A percentile compares a stretch with the other conserved stretches of the same genome.
phyloP scores from a whole-genome alignment of 306 rosid genomes.

The Cicer arietinum region DNA sequence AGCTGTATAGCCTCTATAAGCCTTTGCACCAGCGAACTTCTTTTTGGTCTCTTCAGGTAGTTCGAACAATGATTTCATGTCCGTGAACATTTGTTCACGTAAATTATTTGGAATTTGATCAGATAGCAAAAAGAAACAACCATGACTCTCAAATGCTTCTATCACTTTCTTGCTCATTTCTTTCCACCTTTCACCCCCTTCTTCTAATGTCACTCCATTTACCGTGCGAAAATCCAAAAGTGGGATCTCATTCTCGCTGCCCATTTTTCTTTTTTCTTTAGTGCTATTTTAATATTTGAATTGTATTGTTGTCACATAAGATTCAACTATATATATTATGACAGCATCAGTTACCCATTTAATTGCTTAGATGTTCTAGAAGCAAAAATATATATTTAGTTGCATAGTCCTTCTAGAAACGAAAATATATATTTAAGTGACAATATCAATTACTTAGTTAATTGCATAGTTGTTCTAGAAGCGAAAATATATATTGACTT shows the following conservation, averaged over 20 bases:
- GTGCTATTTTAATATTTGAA: neutral
- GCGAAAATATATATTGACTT: too few relatives aligned
- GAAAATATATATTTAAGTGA: too few relatives aligned
- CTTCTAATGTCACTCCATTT: neutral
- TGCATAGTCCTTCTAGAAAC: too few relatives aligned
- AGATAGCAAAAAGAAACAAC: conserved; percentile 39
- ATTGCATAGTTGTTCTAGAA: too few relatives aligned
- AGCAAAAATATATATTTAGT: too few relatives aligned
- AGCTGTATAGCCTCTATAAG: too few relatives aligned
- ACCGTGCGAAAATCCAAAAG: conserved; percentile 31
- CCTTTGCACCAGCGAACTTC: too few relatives aligned
- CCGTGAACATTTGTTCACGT: conserved; percentile 42
- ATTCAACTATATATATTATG: neutral
- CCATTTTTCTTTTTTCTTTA: conserved; percentile 8
- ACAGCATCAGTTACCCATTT: too few relatives aligned
- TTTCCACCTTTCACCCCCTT: conserved; percentile 47
- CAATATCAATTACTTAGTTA: too few relatives aligned
- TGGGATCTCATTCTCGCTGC: conserved; percentile 25
- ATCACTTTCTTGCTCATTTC: conserved; percentile 49
- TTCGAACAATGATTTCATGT: conserved; percentile 46
- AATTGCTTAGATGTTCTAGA: too few relatives aligned
- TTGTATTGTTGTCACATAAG: neutral
- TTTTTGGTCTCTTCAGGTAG: too few relatives aligned
- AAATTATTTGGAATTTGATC: conserved; percentile 13
- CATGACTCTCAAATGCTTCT: conserved; percentile 57